Evolutionary conservation across 106 monocot genomes (phyloP).

Genomic region (Acanthochlamys bracteata): DNA sequence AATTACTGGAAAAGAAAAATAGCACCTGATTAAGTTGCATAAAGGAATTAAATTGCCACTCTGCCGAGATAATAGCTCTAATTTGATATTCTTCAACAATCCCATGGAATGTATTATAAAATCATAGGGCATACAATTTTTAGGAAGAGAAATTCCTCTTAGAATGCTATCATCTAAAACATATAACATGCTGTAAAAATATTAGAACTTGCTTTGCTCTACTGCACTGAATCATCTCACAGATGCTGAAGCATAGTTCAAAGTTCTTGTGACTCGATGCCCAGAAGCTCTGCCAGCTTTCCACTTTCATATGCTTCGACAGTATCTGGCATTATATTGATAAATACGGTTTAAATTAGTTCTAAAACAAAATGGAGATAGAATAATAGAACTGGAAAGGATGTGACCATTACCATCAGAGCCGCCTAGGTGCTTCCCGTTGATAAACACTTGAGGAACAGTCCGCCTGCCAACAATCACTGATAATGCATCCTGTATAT

Average conservation of each 20-base stretch:
- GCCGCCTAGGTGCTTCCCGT: slow-evolving; percentile 71
- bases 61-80: no score
- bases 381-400: neutral
- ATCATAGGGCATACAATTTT: no score
- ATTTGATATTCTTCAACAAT: no score
- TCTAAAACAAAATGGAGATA: neutral
- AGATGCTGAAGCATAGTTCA: slow-evolving; percentile 4
- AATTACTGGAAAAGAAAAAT: no score
- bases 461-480: slow-evolving; percentile 49
- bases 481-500: slow-evolving; percentile 53
- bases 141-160: no score
- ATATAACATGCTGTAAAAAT: no score
- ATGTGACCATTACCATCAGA: slow-evolving; percentile 45
- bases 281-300: slow-evolving; percentile 26
- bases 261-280: slow-evolving; percentile 21
- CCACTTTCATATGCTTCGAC: slow-evolving; percentile 47
- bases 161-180: no score
- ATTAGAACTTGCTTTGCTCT: no score
- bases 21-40: no score
- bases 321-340: slow-evolving; percentile 27
- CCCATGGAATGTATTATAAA: no score
- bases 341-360: neutral
- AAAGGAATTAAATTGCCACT: no score
- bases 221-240: no score
- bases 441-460: slow-evolving; percentile 64